Base-by-base conservation (phyloP, 2,329 filamentous ascomycete species). In the Cladosporium sp. region DNA sequence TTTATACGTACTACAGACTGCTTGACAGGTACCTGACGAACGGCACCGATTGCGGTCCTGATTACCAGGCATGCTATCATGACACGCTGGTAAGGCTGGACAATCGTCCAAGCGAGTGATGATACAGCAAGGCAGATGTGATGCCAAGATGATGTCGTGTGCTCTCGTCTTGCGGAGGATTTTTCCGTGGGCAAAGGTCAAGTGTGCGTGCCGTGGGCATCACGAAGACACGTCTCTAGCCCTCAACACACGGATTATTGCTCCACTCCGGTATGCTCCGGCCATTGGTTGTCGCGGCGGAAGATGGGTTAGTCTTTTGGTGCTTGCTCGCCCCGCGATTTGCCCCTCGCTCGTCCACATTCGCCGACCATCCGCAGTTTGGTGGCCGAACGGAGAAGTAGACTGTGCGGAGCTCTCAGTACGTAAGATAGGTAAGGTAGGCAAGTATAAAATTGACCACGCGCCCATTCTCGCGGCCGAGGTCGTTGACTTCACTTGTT, bases 401-500 rank as follows among this genome's bases (percentile, higher is more conserved):
- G 25, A 27, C 38, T 39, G 36, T 32, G 36, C 27, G 27, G 45
- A 48, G 45, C 45, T 15, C 32, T n/a, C n/a, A n/a, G n/a, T n/a
- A n/a, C n/a, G n/a, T n/a, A n/a, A n/a, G n/a, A n/a, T 8, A 35
- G n/a, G 32, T 16, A 7, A 16, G 15, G 32, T 16, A 27, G 22
- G 22, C 22, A 27, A 27, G 22, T 48, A 48, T 48, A 48, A 48
- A 38, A 25, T 33, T 33, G 45, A 25, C 32, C 45, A 48, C 38
- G 45, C 38, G 45, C 45, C 45, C 45, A 40, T 32, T 13, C 45
- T 48, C 45, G 45, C 45, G 45, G 16, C 36, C 45, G 45, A 20
- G 45, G 8, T 15, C 7, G 36, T 13, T 16, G 13, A 22, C 18
- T 22, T 32, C 8, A 8, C 22, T 32, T 19, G 11, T 33, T 45